Evolutionary conservation across 2,329 filamentous ascomycete species (phyloP), one percentile per base, ranked within the genome.

Genomic region (Phialophora tarda): DNA sequence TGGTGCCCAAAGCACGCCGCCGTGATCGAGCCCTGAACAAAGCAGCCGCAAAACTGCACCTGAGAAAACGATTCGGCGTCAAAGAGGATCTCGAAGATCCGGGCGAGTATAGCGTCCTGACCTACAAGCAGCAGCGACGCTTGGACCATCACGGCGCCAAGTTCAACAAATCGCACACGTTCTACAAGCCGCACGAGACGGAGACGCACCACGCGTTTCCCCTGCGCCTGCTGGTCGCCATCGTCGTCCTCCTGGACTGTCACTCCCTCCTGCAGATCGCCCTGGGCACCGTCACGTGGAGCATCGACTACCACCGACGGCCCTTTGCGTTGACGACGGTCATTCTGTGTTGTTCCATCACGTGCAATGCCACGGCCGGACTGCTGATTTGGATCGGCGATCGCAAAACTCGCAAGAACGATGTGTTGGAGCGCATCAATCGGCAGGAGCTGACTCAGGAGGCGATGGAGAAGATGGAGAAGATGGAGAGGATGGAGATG

Each of bases 351-450:
- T 59, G 57, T 48, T 59, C 57, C 0, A 59, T 59, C 8, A 59
- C 57, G 10, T 59, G 57, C 41, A 59, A 59, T 5, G 57, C 57
- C 38, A 59, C 57, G 21, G 57, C 57, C 1, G 57, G 57, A 48
- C 41, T 59, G 57, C 26, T 59, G 57, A 59, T 59, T 32, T 59
- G 57, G 57, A 59, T 59, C 41, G 57, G 57, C 41, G 57, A 59
- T 32, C 57, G 57, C 57, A 48, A 7, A 14, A 59, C 57, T 1
- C 57, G 57, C 41, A 59, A 59, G 41, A 30, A 59, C 6, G 57
- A 59, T 59, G 57, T 59, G 8, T 32, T 59, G 57, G 57, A 59
- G 41, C 57, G 57, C 57, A 48, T 59, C 1, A 59, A 59, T 32
- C 57, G 57, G 14, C 57, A 59, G 41, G 57, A 59, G 41, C 50